Conservation (phyloP, 1,139 yeast species). For the Pichia sp. region DNA sequence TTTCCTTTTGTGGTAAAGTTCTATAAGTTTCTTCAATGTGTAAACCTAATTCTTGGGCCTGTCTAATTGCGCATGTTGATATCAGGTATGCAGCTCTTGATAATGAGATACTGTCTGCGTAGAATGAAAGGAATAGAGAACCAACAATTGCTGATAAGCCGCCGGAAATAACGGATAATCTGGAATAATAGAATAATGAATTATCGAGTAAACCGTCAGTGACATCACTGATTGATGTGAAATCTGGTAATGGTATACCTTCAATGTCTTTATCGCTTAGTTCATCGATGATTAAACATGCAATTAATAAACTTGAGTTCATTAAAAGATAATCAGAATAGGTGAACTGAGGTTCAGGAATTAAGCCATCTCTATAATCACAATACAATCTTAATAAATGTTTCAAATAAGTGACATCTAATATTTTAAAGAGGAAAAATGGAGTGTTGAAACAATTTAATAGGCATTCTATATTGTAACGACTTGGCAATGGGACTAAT, state of each 20-base stretch:
- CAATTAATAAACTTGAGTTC: constrained; percentile 26
- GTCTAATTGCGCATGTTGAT: constrained; percentile 51
- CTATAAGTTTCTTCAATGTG: constrained; percentile 53
- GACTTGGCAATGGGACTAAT: constrained; percentile 32
- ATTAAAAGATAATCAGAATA: constrained; percentile 30
- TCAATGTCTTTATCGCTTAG: background rate
- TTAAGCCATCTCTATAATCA: constrained; percentile 27
- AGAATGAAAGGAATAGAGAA: constrained; percentile 43
- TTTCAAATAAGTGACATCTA: constrained; percentile 13
- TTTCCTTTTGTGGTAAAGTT: constrained; percentile 40
- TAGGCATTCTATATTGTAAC: constrained; percentile 22
- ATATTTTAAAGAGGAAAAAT: constrained; percentile 6
- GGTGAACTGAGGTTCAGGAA: constrained; percentile 23
- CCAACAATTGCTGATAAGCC: constrained; percentile 53
- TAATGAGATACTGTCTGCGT: constrained; percentile 43
- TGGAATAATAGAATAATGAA: constrained; percentile 48
- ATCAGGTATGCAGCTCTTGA: constrained; percentile 46
- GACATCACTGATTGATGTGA: constrained; percentile 16
- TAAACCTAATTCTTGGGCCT: constrained; percentile 65
- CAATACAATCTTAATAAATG: constrained; percentile 21
- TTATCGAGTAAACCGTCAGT: constrained; percentile 28
- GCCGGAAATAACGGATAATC: constrained; percentile 47
- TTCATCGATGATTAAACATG: constrained; percentile 19
- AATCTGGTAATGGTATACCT: background rate
- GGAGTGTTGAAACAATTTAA: constrained; percentile 5